Conservation (phyloP, 305 asterid genomes). For the Fraxinus platypoda region DNA sequence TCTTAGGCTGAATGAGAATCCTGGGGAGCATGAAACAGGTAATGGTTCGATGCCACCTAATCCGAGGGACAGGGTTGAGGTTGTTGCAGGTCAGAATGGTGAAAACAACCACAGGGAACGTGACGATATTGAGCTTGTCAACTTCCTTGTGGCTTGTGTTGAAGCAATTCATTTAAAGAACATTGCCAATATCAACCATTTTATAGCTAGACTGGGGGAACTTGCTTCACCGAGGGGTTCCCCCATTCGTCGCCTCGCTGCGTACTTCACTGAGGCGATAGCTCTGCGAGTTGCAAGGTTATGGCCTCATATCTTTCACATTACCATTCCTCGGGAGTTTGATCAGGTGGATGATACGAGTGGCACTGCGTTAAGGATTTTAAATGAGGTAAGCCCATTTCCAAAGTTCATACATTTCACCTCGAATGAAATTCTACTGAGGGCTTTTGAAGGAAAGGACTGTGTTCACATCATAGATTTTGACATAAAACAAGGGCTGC, state of each 20-base stretch:
- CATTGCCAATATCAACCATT: conserved; percentile 53
- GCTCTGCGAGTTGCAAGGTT: conserved; percentile 60
- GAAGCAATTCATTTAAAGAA: conserved; percentile 67
- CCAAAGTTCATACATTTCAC: conserved; percentile 85
- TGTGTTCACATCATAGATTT: conserved; percentile 85
- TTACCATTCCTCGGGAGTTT: conserved; percentile 59
- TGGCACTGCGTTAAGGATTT: conserved; percentile 50
- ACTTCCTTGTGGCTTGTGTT: conserved; percentile 68
- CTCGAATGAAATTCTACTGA: conserved; percentile 74
- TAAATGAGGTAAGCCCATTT: conserved; percentile 77
- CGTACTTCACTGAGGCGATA: conserved; percentile 90
- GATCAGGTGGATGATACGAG: conserved; percentile 57
- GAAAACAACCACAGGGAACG: conserved; percentile 44
- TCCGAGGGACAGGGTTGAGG: conserved; percentile 31
- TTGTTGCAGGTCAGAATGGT: conserved; percentile 36
- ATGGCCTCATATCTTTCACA: conserved; percentile 82
- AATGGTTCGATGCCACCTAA: conserved; percentile 52
- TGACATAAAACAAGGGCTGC: conserved; percentile 86
- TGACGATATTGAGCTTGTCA: conserved; percentile 65
- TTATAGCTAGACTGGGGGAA: conserved; percentile 74
- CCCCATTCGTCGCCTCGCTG: conserved; percentile 61
- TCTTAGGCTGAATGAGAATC: conserved; percentile 35
- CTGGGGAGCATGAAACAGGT: conserved; percentile 41
- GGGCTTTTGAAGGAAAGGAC: conserved; percentile 78
- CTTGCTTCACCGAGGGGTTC: conserved; percentile 93